phyloP scores from a whole-genome alignment of 2,329 filamentous ascomycete species.

The Botrytis sinoallii region DNA sequence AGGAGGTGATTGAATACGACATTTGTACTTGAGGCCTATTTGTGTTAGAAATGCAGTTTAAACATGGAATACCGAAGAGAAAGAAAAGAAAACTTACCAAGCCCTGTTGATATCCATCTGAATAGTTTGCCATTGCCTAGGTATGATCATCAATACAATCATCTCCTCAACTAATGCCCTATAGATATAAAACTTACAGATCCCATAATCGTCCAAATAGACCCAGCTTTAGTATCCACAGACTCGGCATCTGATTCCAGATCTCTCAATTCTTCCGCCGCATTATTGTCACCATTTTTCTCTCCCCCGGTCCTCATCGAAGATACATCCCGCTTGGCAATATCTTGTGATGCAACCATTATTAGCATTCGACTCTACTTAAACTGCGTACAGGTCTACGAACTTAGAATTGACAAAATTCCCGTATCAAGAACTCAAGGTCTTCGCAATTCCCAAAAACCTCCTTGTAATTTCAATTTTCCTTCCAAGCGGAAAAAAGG shows the following conservation, averaged over 20 bases:
- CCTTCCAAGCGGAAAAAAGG: neutral
- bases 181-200: neutral
- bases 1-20: slow-evolving; percentile 38
- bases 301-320: neutral
- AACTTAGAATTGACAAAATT: neutral
- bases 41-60: neutral
- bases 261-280: neutral
- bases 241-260: slow-evolving; percentile 14
- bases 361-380: too few species aligned
- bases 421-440: neutral
- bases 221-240: neutral
- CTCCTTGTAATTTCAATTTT: neutral
- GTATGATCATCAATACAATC: neutral
- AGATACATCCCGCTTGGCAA: neutral
- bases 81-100: neutral
- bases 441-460: neutral
- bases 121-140: slow-evolving; percentile 17
- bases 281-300: neutral
- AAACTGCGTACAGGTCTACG: neutral
- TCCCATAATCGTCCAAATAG: slow-evolving; percentile 17
- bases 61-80: neutral
- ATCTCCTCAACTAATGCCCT: too few species aligned
- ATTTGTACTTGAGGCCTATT: slow-evolving; percentile 36
- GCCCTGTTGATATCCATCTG: slow-evolving; percentile 17
- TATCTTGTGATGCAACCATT: neutral